phyloP scores from a whole-genome alignment of 148 eudicot species.

The Camellia sinensis region DNA sequence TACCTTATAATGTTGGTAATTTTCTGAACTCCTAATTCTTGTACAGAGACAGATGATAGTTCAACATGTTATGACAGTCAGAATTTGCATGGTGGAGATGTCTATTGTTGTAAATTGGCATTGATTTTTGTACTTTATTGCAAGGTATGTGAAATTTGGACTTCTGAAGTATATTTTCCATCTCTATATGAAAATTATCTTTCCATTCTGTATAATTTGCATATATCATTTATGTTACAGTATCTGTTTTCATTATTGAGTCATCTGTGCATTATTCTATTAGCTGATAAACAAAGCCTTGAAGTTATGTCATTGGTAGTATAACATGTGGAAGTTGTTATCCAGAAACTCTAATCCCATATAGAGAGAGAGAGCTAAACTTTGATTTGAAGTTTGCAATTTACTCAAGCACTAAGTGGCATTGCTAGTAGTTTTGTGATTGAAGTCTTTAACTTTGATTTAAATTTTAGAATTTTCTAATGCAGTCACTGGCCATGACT shows the following conservation, averaged over 20 bases:
- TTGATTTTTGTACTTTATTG: constrained; percentile 30
- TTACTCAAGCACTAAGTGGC: neutral
- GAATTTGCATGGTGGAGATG: constrained; percentile 9
- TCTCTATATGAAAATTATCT: neutral
- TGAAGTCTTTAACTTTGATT: neutral
- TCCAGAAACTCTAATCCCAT: too few relatives aligned
- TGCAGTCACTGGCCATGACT: neutral
- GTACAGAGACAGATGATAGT: constrained; percentile 15
- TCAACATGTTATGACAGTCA: constrained; percentile 26
- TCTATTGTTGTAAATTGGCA: neutral
- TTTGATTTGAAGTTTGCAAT: neutral
- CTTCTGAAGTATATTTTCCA: constrained; percentile 26
- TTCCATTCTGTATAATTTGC: constrained; percentile 16
- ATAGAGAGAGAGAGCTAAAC: too few relatives aligned
- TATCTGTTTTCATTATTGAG: neutral
- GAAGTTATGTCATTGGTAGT: neutral
- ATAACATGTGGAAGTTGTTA: constrained; percentile 9
- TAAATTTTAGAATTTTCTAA: neutral
- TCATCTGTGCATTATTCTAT: neutral
- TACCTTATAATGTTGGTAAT: neutral
- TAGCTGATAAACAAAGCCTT: neutral
- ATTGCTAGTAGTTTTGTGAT: neutral
- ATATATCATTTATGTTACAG: neutral
- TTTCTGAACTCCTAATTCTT: constrained; percentile 15
- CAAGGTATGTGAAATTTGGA: constrained; percentile 28